Evolutionary conservation across 2,329 filamentous ascomycete species (phyloP).

Genomic region (Ophiostoma quercus): DNA sequence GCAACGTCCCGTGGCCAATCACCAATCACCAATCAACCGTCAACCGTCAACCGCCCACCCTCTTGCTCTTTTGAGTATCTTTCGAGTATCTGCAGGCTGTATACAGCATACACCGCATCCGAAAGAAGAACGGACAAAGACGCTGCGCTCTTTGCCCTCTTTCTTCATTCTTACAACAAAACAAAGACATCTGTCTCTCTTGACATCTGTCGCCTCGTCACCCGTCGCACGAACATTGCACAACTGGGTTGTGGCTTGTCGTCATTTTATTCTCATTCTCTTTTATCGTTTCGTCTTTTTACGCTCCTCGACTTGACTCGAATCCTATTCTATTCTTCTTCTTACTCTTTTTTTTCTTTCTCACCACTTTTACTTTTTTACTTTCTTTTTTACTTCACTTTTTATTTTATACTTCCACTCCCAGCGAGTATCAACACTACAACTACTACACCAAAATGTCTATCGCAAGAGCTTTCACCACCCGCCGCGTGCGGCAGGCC

Average conservation of each 20-base stretch:
- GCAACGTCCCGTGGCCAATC: slow-evolving; percentile 14
- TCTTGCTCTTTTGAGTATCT: not conserved
- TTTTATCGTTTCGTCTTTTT: slow-evolving; percentile 12
- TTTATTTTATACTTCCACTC: not conserved
- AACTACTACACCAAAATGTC: slow-evolving; percentile 30
- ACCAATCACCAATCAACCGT: slow-evolving; percentile 15
- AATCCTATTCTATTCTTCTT: not conserved
- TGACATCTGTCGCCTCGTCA: slow-evolving; percentile 15
- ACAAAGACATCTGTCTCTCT: slow-evolving; percentile 9
- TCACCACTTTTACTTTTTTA: not conserved
- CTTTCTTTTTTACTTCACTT: slow-evolving; percentile 14
- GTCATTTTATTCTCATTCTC: not conserved
- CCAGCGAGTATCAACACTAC: slow-evolving; percentile 5
- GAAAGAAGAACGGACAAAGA: slow-evolving; percentile 22
- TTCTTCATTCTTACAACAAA: not conserved
- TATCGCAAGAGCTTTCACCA: slow-evolving; percentile 66
- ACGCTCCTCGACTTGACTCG: not conserved
- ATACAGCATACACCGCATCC: slow-evolving; percentile 1
- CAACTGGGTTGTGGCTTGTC: slow-evolving; percentile 28
- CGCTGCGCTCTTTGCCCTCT: slow-evolving; percentile 14
- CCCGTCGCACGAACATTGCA: slow-evolving; percentile 20
- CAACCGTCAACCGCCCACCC: slow-evolving; percentile 13
- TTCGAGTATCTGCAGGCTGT: too few relatives aligned
- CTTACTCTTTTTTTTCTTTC: not conserved
- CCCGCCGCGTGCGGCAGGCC: slow-evolving; percentile 58